Evolutionary conservation across 305 asterid species (phyloP), one percentile per base, ranked within the genome.

Genomic region (Fraxinus latifolia): DNA sequence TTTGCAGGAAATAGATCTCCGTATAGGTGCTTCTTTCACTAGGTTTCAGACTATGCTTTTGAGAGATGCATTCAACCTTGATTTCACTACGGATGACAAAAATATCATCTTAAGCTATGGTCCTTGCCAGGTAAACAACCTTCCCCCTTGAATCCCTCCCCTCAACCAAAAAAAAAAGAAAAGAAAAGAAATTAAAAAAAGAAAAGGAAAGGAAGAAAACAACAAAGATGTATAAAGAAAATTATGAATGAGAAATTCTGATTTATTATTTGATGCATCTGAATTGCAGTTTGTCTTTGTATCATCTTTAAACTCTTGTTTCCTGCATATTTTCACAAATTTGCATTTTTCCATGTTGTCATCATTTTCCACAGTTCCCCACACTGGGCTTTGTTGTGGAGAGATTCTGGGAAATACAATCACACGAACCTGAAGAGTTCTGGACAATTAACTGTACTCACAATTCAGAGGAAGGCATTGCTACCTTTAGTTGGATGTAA

Each of bases 11-110:
- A 93, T 96, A 85, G 99, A 96, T 90, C 97, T 96, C 78, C 92
- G 99, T 17, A 96, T 96, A 1, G 98, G 99, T 67, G 99, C 99
- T 83, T 93, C 99, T 84, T 96, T 96, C 91, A 94, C 99, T 75
- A 93, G 99, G 83, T 96, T 96, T 84, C 99, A 96, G 87, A 96
- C 99, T 21, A 90, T 96, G 95, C 91, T 96, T 82, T 85, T 96
- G 90, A 93, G 85, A 88, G 93, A 93, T 90, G 97, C 97, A 82
- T 96, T 94, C 88, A 84, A 92, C 81, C 87, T 96, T 62, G 97
- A 96, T 88, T 80, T 91, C 80, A 82, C 88, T 79, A 68, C 94
- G 11, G 97, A 91, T 65, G 96, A 91, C 80, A 89, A 87, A 83
- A 96, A 90, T 85, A 74, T 96, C 84, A 77, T 96, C 85, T 84